Base-by-base conservation (phyloP, 2,329 filamentous ascomycete genomes). In the Apiospora aurea region DNA sequence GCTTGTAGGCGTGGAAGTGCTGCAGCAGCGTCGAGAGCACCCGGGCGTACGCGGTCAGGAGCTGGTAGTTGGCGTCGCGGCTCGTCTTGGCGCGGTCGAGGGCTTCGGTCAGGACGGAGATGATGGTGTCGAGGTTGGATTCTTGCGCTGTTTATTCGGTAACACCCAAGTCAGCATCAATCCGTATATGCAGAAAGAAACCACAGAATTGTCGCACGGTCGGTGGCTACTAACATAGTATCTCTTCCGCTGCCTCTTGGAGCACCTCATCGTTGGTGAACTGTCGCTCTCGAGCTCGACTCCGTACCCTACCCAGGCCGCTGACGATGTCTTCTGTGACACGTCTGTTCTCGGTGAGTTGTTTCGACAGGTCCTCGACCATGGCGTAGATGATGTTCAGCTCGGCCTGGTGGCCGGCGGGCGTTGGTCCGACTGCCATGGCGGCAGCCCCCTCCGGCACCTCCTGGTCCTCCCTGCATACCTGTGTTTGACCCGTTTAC, bases 371-470 rank as follows among this genome's bases (percentile, higher is more conserved):
- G 78, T 91, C 89, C 77, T 92, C 90, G 14, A 92, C 90, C 87
- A 92, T 90, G 75, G 85, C 85, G 78, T 92, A 91, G 77, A 92
- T 91, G 81, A 91, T 90, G 78, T 91, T 91, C 73, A 92, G 86
- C 80, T 92, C 90, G 70, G 90, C 87, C 80, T 92, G 90, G 79
- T 92, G 90, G 67, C 90, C 90, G 24, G 90, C 90, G n/a, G 90
- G 90, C 21, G 88, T 90, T 18, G 90, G 89, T 64, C 87, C 84
- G 67, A 85, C 84, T 72, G 87, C 78, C 79, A 84, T 82, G 69
- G 75, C 85, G 73, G 84, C 85, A 44, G 81, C 82, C 41, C 41
- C 83, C 77, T 47, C 76, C 72, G 26, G 34, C 68, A 24, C 47
- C 68, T 53, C 46, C 68, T 41, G 68, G 68, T 51, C 46, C 78